A percentile compares a stretch with the other conserved stretches of the same genome.
phyloP scores from a whole-genome alignment of 768 basidiomycete genomes.

The Mycena belliarum region DNA sequence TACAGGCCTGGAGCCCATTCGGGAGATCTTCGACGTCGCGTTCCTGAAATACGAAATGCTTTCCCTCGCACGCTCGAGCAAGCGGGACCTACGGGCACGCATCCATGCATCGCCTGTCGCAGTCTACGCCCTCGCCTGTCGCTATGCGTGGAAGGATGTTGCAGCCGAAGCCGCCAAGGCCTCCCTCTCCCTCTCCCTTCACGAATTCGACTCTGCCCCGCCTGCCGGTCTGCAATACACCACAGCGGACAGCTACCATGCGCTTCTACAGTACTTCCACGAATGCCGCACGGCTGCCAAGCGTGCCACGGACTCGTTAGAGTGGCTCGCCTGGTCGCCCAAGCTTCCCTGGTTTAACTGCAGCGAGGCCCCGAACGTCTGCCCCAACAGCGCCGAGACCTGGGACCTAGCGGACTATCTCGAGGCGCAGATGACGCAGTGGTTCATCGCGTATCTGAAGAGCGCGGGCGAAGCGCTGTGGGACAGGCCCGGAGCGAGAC shows the following conservation, averaged over 20 bases:
- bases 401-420: not conserved
- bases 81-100: not conserved
- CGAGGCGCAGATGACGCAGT: not conserved
- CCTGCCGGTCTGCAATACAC: not conserved
- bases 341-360: not conserved
- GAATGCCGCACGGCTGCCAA: not conserved
- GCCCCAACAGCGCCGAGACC: not conserved
- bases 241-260: not conserved
- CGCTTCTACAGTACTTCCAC: not conserved
- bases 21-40: not conserved
- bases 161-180: not conserved
- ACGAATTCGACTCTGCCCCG: not conserved
- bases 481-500: not conserved
- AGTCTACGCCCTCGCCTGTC: not conserved
- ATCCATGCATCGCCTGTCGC: not conserved
- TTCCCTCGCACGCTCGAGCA: not conserved
- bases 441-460: not conserved
- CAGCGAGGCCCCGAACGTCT: not conserved
- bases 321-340: not conserved
- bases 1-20: not conserved
- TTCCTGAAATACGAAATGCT: not conserved
- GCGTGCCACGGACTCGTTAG: not conserved
- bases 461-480: not conserved
- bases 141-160: not conserved
- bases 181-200: not conserved